Conservation (phyloP, 2,329 filamentous ascomycete species). For the Trichoderma brevicompactum region DNA sequence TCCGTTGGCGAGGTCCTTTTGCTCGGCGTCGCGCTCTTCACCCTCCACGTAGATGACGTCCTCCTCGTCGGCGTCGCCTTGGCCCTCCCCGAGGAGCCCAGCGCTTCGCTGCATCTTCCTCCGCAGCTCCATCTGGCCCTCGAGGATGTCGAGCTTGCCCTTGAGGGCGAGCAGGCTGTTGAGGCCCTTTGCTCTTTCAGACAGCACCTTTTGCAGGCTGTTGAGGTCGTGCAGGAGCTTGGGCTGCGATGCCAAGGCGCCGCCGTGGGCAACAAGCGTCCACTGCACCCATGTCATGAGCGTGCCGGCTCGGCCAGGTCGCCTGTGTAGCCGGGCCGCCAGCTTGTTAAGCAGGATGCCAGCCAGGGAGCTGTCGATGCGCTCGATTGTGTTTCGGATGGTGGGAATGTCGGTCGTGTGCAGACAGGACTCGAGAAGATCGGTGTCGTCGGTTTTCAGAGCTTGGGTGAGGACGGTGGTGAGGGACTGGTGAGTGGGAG, state of each 20-base stretch:
- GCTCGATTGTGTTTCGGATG: slow-evolving; percentile 86
- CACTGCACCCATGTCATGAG: slow-evolving; percentile 96
- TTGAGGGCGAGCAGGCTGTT: slow-evolving; percentile 85
- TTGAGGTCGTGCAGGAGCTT: slow-evolving; percentile 78
- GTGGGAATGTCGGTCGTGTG: slow-evolving; percentile 76
- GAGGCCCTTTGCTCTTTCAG: slow-evolving; percentile 81
- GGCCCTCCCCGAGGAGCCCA: slow-evolving; percentile 47
- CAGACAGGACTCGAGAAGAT: slow-evolving; percentile 90
- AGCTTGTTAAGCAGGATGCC: slow-evolving; percentile 79
- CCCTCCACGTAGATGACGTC: slow-evolving; percentile 90
- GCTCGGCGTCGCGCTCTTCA: slow-evolving; percentile 60
- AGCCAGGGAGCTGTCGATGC: slow-evolving; percentile 83
- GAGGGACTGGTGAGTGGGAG: slow-evolving; percentile 77
- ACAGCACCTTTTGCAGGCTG: slow-evolving; percentile 82
- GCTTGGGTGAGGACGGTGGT: slow-evolving; percentile 93
- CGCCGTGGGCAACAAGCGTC: slow-evolving; percentile 90
- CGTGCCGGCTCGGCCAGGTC: slow-evolving; percentile 85
- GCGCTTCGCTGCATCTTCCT: slow-evolving; percentile 63
- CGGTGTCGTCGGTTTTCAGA: slow-evolving; percentile 86
- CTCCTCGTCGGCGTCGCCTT: slow-evolving; percentile 61
- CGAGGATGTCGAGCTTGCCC: slow-evolving; percentile 92
- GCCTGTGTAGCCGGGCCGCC: slow-evolving; percentile 81
- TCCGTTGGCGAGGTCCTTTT: slow-evolving; percentile 43
- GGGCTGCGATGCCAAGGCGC: slow-evolving; percentile 84
- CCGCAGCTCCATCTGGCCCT: slow-evolving; percentile 83